phyloP scores from a whole-genome alignment of 1,284 basidiomycete species.

The Tilletia setariae region DNA sequence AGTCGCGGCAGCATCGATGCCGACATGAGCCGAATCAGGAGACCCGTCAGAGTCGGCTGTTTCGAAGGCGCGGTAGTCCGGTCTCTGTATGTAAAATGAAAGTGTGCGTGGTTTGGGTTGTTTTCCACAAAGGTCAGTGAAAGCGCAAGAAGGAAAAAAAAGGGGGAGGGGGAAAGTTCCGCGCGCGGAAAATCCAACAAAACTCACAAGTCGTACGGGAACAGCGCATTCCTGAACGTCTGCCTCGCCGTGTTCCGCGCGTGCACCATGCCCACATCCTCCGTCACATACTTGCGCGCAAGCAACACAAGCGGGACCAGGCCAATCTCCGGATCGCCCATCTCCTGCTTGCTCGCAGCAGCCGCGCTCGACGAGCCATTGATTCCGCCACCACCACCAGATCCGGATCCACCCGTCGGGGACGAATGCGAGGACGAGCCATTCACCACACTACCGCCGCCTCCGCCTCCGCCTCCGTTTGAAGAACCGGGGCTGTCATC shows the following conservation, averaged over 20 bases:
- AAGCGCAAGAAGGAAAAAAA: not conserved
- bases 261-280: conserved; percentile 23
- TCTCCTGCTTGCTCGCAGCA: not conserved
- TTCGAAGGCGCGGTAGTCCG: conserved; percentile 32
- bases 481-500: no score
- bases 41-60: conserved; percentile 33
- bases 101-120: no score
- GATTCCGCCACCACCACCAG: no score
- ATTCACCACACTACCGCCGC: no score
- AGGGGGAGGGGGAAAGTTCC: not conserved
- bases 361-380: no score
- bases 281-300: conserved; percentile 33
- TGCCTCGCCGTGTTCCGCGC: conserved; percentile 15
- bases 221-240: conserved; percentile 21
- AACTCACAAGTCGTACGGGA: conserved; percentile 30
- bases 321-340: conserved; percentile 32
- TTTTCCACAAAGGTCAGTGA: not conserved
- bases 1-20: conserved; percentile 31
- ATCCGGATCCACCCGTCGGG: no score
- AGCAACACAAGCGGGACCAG: conserved; percentile 37
- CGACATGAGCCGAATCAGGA: conserved; percentile 38
- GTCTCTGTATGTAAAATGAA: conserved; percentile 27
- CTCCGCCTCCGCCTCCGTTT: no score
- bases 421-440: no score
- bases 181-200: no score